These are phyloP conservation scores for Cutaneotrichosporon cyanovorans DNA, from an alignment of 1,284 basidiomycete genomes.

Conservation along the genomic window DNA sequence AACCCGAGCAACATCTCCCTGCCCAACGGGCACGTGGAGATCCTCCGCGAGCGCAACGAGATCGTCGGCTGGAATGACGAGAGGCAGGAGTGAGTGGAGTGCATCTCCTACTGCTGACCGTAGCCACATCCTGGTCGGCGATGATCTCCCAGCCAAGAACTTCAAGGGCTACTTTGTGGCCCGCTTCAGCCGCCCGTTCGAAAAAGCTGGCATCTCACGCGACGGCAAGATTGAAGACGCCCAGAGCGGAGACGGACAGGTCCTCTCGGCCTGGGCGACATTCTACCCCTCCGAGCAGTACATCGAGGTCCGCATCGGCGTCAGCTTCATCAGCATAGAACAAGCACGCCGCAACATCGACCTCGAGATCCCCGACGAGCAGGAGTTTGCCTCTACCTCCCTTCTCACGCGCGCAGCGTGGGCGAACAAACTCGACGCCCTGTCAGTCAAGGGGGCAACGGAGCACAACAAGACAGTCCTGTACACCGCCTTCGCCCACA, in stretches of 20 bases:
- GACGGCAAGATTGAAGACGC: neutral
- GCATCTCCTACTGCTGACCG: slow-evolving; percentile 21
- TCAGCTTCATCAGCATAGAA: slow-evolving; percentile 68
- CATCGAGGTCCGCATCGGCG: slow-evolving; percentile 61
- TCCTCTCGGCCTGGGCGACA: slow-evolving; percentile 56
- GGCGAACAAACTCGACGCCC: slow-evolving; percentile 62
- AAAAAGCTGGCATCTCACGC: slow-evolving; percentile 19
- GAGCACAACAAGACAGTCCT: slow-evolving; percentile 27
- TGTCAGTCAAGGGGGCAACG: slow-evolving; percentile 54
- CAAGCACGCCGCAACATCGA: slow-evolving; percentile 64
- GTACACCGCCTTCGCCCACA: slow-evolving; percentile 30
- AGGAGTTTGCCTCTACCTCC: slow-evolving; percentile 58
- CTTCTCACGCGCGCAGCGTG: slow-evolving; percentile 55
- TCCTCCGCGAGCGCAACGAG: slow-evolving; percentile 52
- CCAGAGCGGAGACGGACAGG: slow-evolving; percentile 26
- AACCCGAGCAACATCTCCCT: slow-evolving; percentile 52
- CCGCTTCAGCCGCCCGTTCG: slow-evolving; percentile 55
- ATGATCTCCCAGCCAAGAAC: slow-evolving; percentile 47
- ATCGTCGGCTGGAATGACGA: slow-evolving; percentile 65
- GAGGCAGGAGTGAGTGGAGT: slow-evolving; percentile 61
- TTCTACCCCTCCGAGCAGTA: slow-evolving; percentile 48
- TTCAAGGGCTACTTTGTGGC: slow-evolving; percentile 70
- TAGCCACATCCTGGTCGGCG: slow-evolving; percentile 37
- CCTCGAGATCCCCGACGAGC: slow-evolving; percentile 45
- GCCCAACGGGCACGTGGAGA: slow-evolving; percentile 55